These are phyloP conservation scores for Taphrina flavorubra DNA, from an alignment of 1,139 yeast species.

Conservation along the genomic window DNA sequence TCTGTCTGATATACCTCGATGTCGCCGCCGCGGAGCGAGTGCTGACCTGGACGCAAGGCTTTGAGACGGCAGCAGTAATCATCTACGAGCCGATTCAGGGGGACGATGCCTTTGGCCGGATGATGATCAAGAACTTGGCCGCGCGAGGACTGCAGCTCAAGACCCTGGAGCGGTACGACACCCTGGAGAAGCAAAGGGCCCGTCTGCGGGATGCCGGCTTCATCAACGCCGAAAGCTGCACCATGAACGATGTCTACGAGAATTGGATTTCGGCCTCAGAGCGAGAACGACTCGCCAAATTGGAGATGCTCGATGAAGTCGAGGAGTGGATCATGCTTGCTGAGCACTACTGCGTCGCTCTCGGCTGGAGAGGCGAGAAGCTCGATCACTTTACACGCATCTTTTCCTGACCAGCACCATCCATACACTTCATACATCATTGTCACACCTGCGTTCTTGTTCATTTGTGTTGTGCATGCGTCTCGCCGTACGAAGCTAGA, in stretches of 20 bases:
- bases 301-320: conserved; percentile 86
- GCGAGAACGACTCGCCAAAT: conserved; percentile 52
- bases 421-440: too few relatives aligned
- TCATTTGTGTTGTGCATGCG: neutral
- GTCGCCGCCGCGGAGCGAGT: conserved; percentile 63
- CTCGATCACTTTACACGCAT: neutral
- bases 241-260: conserved; percentile 66
- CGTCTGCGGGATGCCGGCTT: conserved; percentile 50
- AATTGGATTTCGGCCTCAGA: conserved; percentile 63
- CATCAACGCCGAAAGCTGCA: conserved; percentile 55
- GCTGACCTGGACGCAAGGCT: conserved; percentile 52
- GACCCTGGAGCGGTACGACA: conserved; percentile 60
- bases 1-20: conserved; percentile 82
- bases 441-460: too few relatives aligned
- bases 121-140: conserved; percentile 77
- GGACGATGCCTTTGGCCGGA: conserved; percentile 74
- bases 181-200: conserved; percentile 57
- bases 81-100: conserved; percentile 84
- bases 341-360: conserved; percentile 73
- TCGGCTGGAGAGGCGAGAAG: conserved; percentile 44
- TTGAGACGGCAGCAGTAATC: conserved; percentile 46
- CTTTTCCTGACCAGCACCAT: neutral
- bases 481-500: neutral
- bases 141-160: conserved; percentile 75
- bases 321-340: conserved; percentile 81